Percentiles rank a stretch among this genome's conserved stretches.
These are phyloP conservation scores for Volvox africanus DNA, from an alignment of 139 green algal genomes.

Conservation along the genomic window DNA sequence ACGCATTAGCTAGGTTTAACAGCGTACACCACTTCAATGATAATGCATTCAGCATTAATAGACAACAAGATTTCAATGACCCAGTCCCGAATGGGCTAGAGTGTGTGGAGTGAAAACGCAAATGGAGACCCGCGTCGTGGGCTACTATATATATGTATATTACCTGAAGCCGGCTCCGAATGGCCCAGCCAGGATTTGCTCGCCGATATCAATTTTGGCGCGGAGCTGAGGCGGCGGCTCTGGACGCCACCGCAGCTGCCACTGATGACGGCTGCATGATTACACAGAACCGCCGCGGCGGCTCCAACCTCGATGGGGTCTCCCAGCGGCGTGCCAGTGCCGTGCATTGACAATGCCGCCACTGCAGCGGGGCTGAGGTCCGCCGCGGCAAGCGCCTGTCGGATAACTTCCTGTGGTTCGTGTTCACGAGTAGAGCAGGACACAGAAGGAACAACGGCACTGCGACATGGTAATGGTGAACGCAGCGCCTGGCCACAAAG, in stretches of 20 bases:
- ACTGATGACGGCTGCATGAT: too few species aligned
- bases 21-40: not conserved
- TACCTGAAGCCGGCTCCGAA: constrained; percentile 80
- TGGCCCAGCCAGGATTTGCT: constrained; percentile 83
- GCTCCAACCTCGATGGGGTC: constrained; percentile 78
- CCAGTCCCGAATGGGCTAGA: too few species aligned
- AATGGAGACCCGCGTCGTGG: too few species aligned
- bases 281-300: constrained; percentile 52
- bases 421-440: too few species aligned
- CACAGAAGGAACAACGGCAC: too few species aligned
- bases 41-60: too few species aligned
- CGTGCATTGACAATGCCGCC: constrained; percentile 76
- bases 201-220: constrained; percentile 67
- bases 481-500: too few species aligned
- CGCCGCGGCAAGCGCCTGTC: constrained; percentile 59
- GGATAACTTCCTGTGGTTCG: constrained; percentile 79
- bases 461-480: too few species aligned
- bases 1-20: too few species aligned
- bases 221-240: not conserved
- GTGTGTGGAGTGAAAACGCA: too few species aligned
- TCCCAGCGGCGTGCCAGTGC: constrained; percentile 89
- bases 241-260: not conserved
- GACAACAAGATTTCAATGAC: too few species aligned
- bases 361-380: constrained; percentile 55
- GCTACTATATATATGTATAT: too few species aligned